phyloP scores from a whole-genome alignment of 2,329 filamentous ascomycete species.

The Fusarium buxicola region DNA sequence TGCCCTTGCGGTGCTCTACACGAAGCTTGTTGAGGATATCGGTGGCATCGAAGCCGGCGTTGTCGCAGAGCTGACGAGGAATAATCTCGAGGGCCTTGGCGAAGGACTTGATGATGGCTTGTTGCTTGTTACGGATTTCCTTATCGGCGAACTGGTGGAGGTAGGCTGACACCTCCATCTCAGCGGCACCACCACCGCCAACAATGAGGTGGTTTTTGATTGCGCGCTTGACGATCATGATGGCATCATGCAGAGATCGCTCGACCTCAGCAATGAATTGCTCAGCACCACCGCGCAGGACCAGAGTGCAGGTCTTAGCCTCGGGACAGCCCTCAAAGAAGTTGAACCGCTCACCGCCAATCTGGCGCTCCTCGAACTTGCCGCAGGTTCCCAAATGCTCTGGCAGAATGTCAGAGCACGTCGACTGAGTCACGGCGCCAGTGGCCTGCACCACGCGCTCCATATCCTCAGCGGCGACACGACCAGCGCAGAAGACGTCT shows the following conservation, averaged over 20 bases:
- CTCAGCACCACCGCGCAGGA: slow-evolving; percentile 95
- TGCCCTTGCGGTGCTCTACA: slow-evolving; percentile 94
- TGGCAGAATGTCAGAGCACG: slow-evolving; percentile 91
- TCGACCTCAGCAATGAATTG: slow-evolving; percentile 99
- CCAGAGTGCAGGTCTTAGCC: slow-evolving; percentile 95
- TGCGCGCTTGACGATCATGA: slow-evolving; percentile 99
- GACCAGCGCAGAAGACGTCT: slow-evolving; percentile 97
- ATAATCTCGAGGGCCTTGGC: slow-evolving; percentile 98
- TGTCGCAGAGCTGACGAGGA: slow-evolving; percentile 96
- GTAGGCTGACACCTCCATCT: slow-evolving; percentile 97
- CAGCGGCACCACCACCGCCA: slow-evolving; percentile 90
- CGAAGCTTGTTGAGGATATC: slow-evolving; percentile 97
- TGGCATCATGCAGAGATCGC: slow-evolving; percentile 96
- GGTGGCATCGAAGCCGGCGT: slow-evolving; percentile 97
- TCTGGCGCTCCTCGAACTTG: slow-evolving; percentile 93
- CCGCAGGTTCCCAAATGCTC: slow-evolving; percentile 94
- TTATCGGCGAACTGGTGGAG: slow-evolving; percentile 93
- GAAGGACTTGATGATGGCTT: slow-evolving; percentile 97
- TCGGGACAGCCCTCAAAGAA: slow-evolving; percentile 96
- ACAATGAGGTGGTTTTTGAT: slow-evolving; percentile 96
- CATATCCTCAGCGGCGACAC: slow-evolving; percentile 90
- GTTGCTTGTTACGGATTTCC: slow-evolving; percentile 94
- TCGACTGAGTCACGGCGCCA: slow-evolving; percentile 91
- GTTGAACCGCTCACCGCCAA: slow-evolving; percentile 97
- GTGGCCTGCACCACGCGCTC: slow-evolving; percentile 96